Conservation (phyloP, 768 basidiomycete species). For the Rhodocollybia butyracea region DNA sequence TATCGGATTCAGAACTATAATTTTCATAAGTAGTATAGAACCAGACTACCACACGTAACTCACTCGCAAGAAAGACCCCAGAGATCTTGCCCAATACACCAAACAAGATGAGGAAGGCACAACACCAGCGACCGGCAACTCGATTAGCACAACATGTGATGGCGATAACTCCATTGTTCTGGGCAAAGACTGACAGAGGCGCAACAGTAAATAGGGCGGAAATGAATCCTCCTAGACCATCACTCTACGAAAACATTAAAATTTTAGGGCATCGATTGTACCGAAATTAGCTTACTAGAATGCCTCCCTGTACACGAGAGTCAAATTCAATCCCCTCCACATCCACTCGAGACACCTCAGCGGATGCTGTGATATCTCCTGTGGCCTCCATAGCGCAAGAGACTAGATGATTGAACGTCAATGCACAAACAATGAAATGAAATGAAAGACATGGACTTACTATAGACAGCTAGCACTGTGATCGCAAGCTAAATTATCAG, state of each 20-base stretch:
- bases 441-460: constrained; percentile 12
- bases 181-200: constrained; percentile 77
- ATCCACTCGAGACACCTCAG: constrained; percentile 73
- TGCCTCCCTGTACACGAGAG: constrained; percentile 77
- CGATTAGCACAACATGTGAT: constrained; percentile 85
- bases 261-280: neutral
- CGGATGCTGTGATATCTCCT: constrained; percentile 80
- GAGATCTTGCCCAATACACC: constrained; percentile 81
- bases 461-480: constrained; percentile 33
- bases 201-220: constrained; percentile 81
- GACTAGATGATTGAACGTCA: constrained; percentile 37
- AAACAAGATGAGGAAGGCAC: constrained; percentile 74
- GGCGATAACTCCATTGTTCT: constrained; percentile 81
- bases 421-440: neutral
- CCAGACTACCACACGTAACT: neutral
- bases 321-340: constrained; percentile 79
- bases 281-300: constrained; percentile 51
- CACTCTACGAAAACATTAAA: constrained; percentile 49
- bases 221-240: constrained; percentile 78
- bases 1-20: constrained; percentile 71
- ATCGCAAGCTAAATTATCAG: neutral
- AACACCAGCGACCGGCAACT: constrained; percentile 76
- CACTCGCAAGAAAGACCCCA: constrained; percentile 73
- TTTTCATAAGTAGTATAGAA: neutral
- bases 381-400: constrained; percentile 82